phyloP scores from a whole-genome alignment of 2,329 filamentous ascomycete species.

The Neonectria hederae region DNA sequence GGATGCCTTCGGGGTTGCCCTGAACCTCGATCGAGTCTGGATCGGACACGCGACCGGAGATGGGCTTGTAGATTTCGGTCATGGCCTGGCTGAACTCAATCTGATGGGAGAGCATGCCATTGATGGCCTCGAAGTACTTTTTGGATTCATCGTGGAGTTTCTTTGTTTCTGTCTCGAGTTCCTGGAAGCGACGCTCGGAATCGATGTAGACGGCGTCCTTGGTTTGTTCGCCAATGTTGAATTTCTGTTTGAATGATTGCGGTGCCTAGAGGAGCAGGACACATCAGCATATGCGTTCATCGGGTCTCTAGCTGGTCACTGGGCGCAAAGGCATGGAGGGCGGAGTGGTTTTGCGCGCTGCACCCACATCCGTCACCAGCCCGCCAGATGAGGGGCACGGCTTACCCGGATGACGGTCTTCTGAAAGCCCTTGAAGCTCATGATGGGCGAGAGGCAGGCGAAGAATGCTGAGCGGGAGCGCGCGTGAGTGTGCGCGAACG shows the following conservation, averaged over 20 bases:
- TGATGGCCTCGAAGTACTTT: slow-evolving; percentile 98
- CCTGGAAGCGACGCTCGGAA: slow-evolving; percentile 90
- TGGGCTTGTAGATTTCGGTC: slow-evolving; percentile 97
- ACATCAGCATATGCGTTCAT: background rate
- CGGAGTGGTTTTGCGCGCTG: slow-evolving; percentile 29
- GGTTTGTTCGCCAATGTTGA: slow-evolving; percentile 95
- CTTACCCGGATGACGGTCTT: slow-evolving; percentile 88
- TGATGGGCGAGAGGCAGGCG: slow-evolving; percentile 52
- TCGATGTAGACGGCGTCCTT: slow-evolving; percentile 96
- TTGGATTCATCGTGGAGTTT: slow-evolving; percentile 95
- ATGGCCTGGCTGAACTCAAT: slow-evolving; percentile 98
- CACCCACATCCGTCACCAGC: slow-evolving; percentile 22
- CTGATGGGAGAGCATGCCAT: slow-evolving; percentile 96
- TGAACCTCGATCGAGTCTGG: slow-evolving; percentile 83
- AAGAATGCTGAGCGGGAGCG: background rate
- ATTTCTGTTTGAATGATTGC: slow-evolving; percentile 88
- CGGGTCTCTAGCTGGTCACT: background rate
- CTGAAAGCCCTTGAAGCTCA: slow-evolving; percentile 98
- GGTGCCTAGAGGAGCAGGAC: slow-evolving; percentile 71
- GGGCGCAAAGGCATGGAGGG: slow-evolving; percentile 3
- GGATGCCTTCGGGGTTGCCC: slow-evolving; percentile 92
- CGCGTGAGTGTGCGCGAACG: slow-evolving; percentile 7
- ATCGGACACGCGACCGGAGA: slow-evolving; percentile 94
- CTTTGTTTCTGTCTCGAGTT: slow-evolving; percentile 96
- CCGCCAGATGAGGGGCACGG: slow-evolving; percentile 46